These are phyloP conservation scores for Talaromyces atroroseus DNA, from an alignment of 2,329 filamentous ascomycete species.

Conservation along the genomic window DNA sequence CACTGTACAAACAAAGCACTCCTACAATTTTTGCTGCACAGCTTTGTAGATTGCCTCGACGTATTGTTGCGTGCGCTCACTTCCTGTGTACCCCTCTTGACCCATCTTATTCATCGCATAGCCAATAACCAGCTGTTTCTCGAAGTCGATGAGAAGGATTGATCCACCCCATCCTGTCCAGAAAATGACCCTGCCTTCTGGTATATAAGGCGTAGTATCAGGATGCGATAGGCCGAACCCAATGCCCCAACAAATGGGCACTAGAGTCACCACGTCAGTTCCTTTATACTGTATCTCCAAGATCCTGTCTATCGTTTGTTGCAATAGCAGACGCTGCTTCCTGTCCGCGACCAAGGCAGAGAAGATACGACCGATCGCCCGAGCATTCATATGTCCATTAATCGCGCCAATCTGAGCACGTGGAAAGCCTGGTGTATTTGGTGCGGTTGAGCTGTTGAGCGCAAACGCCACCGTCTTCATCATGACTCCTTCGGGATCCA, in stretches of 20 bases:
- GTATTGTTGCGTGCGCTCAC: constrained; percentile 24
- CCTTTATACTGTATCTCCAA: constrained; percentile 42
- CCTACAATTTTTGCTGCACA: constrained; percentile 7
- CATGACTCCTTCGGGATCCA: constrained; percentile 3
- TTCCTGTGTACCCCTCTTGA: constrained; percentile 25
- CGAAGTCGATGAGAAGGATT: constrained; percentile 39
- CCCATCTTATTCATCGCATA: constrained; percentile 47
- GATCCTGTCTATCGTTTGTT: constrained; percentile 40
- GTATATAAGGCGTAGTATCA: constrained; percentile 20
- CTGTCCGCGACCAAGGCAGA: constrained; percentile 32
- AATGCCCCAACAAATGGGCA: constrained; percentile 37
- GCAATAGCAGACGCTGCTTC: constrained; percentile 33
- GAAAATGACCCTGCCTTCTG: constrained; percentile 31
- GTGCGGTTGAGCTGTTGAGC: constrained; percentile 22
- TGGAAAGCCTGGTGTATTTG: constrained; percentile 30
- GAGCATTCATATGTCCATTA: constrained; percentile 46
- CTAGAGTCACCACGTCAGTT: constrained; percentile 34
- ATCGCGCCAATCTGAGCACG: constrained; percentile 37
- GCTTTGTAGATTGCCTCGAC: constrained; percentile 28
- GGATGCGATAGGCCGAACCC: constrained; percentile 37
- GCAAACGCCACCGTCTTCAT: constrained; percentile 18
- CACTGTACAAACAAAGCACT: not conserved
- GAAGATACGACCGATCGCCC: constrained; percentile 38
- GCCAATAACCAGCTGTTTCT: constrained; percentile 37
- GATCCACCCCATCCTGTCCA: constrained; percentile 48